These are phyloP conservation scores for Salvia hispanica DNA, from an alignment of 257 asterid genomes.

Conservation along the genomic window DNA sequence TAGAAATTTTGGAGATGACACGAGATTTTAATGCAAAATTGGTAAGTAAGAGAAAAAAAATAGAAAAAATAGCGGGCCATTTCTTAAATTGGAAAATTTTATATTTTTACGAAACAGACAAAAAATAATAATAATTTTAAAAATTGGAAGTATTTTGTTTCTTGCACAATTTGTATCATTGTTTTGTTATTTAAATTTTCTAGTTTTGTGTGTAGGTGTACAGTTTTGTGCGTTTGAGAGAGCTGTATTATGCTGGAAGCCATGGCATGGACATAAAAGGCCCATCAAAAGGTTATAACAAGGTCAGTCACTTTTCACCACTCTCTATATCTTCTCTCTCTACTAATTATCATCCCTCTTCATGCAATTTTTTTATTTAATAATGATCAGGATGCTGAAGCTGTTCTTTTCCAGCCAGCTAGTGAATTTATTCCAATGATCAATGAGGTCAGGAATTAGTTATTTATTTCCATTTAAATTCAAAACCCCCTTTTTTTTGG, in stretches of 20 bases:
- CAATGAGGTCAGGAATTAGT: conserved; percentile 51
- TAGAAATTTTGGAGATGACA: too few species aligned
- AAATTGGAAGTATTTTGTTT: not conserved
- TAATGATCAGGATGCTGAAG: conserved; percentile 42
- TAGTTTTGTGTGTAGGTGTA: conserved; percentile 53
- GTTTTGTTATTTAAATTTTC: not conserved
- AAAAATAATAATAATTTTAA: too few species aligned
- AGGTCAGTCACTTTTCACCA: conserved; percentile 44
- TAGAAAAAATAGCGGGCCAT: too few species aligned
- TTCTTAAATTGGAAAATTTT: too few species aligned
- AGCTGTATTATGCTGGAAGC: conserved; percentile 98
- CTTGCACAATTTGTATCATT: not conserved
- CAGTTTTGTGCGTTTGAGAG: conserved; percentile 80
- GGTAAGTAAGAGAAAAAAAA: too few species aligned
- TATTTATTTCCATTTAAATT: not conserved
- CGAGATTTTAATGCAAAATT: too few species aligned
- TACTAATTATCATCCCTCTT: not conserved
- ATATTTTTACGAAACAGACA: too few species aligned
- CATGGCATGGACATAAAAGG: conserved; percentile 99
- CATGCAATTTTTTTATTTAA: conserved; percentile 15
- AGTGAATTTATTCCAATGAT: conserved; percentile 92
- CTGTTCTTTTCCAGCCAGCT: conserved; percentile 80
- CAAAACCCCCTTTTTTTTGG: not conserved
- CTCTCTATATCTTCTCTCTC: not conserved
- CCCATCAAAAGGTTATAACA: conserved; percentile 78